Conservation (phyloP, 345 rosid genomes). For the Gossypium anomalum region DNA sequence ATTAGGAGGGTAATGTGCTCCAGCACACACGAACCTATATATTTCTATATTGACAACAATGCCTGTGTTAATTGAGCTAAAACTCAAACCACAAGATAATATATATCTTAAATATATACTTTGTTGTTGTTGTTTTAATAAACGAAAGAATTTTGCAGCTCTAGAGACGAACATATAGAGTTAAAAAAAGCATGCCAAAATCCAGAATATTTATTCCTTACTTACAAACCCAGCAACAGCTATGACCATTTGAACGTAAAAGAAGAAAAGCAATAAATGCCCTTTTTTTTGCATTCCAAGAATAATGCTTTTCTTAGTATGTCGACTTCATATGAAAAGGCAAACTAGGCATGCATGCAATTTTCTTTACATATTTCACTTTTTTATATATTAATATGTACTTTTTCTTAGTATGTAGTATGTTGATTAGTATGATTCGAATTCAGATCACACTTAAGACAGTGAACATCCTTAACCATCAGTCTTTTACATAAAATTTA, state of each 20-base stretch:
- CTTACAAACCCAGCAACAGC: conserved; percentile 3
- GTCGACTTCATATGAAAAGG: conserved; percentile 6
- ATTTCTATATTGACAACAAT: too few species aligned
- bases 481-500: accelerated
- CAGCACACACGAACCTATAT: accelerated
- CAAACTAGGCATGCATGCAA: not conserved
- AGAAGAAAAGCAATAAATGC: not conserved
- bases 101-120: too few species aligned
- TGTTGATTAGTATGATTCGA: too few species aligned
- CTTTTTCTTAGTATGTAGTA: too few species aligned
- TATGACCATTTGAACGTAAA: not conserved
- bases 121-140: too few species aligned
- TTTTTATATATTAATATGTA: too few species aligned
- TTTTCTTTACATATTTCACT: not conserved
- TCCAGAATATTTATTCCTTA: not conserved
- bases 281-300: not conserved
- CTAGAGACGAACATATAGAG: not conserved
- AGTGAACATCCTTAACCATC: not conserved
- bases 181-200: not conserved
- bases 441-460: accelerated
- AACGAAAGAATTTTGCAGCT: not conserved
- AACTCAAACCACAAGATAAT: too few species aligned
- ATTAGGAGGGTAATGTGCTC: too few species aligned
- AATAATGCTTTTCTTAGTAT: conserved; percentile 2
- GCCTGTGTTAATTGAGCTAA: accelerated